Base-by-base conservation (phyloP, 305 asterid genomes). In the Solanum hybrid region DNA sequence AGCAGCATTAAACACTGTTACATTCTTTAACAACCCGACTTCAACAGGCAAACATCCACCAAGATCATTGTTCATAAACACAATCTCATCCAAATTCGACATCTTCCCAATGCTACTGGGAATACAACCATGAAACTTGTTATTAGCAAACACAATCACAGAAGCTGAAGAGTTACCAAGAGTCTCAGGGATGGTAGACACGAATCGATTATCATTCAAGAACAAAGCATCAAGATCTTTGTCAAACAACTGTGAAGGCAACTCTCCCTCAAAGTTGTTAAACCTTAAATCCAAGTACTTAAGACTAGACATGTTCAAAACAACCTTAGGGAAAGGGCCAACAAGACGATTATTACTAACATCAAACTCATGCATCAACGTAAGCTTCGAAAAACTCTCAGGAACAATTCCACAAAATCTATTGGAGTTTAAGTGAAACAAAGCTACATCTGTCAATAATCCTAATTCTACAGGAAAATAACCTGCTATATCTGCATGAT, bases 331-430 rank as follows among this genome's bases (percentile, higher is more conserved):
- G 40, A 96, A 96, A 6, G 90, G 69, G 2, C 98, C 98, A 6
- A 94, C 96, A 7, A 96, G 94, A 2, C 96, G 93, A 22, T 95
- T 96, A 71, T 95, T 96, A 90, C 98, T 95, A 4, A 95, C 79
- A 71, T 96, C 99, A 1, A 96, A 87, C 89, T 96, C 99, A 38
- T 90, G 86, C 15, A 96, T 89, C 45, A 93, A 73, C 66, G 88
- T 92, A 24, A 96, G 89, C 42, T 91, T 93, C 26, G 73, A 90
- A 8, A 95, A 89, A 71, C 92, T 90, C 26, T 91, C 91, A 3
- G 99, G 99, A 13, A 96, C 64, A 69, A 93, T 75, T 26, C 99
- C 98, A 32, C 96, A 95, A 11, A 95, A 95, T 11, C 99, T 86
- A 79, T 96, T 96, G 84, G 98, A 93, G 24, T 95, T 96, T 26